These are phyloP conservation scores for Pezicula rhizophila DNA, from an alignment of 2,329 filamentous ascomycete genomes.

Conservation along the genomic window DNA sequence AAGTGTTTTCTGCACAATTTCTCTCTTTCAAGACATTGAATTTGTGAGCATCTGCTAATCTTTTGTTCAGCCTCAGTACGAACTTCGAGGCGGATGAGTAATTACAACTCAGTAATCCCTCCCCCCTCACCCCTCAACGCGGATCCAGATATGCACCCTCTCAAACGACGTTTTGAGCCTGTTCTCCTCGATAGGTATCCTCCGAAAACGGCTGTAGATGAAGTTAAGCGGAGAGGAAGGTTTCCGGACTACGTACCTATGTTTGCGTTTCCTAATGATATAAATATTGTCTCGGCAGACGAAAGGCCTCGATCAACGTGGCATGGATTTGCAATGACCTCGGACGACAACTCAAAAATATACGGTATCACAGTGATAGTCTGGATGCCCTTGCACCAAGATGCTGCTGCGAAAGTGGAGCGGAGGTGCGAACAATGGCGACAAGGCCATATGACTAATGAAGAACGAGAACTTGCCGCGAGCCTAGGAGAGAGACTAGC, in stretches of 20 bases:
- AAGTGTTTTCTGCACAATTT: conserved; percentile 4
- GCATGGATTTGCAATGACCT: conserved; percentile 99
- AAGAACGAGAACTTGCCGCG: conserved; percentile 85
- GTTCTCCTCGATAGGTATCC: conserved; percentile 95
- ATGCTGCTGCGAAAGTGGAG: conserved; percentile 79
- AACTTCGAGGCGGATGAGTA: conserved; percentile 83
- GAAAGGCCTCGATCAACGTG: conserved; percentile 92
- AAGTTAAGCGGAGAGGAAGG: conserved; percentile 69
- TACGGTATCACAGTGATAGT: conserved; percentile 89
- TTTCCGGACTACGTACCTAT: conserved; percentile 98
- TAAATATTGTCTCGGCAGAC: conserved; percentile 92
- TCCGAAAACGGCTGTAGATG: conserved; percentile 73
- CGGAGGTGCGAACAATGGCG: conserved; percentile 77
- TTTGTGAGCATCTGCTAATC: conserved; percentile 15
- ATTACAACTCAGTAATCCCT: conserved; percentile 97
- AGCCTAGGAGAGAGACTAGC: conserved; percentile 87
- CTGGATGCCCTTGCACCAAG: conserved; percentile 80
- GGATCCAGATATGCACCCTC: conserved; percentile 89
- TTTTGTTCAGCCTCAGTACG: conserved; percentile 55
- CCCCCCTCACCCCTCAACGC: conserved; percentile 84
- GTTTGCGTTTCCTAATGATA: conserved; percentile 98
- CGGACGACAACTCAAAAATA: conserved; percentile 82
- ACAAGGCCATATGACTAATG: conserved; percentile 80
- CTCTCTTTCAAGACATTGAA: not conserved
- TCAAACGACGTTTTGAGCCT: conserved; percentile 90